Percentiles rank a stretch among this genome's conserved stretches.
Conservation (phyloP, 257 asterid genomes). For the Solanum pinnatisectum region DNA sequence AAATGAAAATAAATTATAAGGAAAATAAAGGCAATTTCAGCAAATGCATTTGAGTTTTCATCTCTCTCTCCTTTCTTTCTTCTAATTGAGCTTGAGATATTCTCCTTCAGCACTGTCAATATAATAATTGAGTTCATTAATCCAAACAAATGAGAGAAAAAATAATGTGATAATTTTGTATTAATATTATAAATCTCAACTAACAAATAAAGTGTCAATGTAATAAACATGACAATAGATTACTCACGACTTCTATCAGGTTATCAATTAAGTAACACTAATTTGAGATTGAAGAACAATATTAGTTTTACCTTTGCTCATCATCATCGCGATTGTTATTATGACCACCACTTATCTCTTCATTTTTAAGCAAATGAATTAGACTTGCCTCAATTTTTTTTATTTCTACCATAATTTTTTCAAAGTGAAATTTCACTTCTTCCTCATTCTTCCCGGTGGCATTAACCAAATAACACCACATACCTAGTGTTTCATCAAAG, state of each 20-base stretch:
- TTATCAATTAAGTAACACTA: neutral
- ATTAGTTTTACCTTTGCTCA: neutral
- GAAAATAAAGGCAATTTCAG: too few relatives aligned
- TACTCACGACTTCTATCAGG: neutral
- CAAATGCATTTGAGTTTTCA: neutral
- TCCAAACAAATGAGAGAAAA: neutral
- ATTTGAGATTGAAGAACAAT: neutral
- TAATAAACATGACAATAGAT: neutral
- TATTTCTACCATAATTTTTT: slow-evolving; percentile 28
- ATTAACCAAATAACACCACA: slow-evolving; percentile 4
- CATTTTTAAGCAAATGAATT: slow-evolving; percentile 40
- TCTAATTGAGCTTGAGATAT: neutral
- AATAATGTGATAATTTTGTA: neutral
- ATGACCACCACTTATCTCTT: neutral
- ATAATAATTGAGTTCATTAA: neutral
- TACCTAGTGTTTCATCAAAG: neutral
- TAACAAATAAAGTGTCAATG: neutral
- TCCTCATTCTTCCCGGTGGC: neutral
- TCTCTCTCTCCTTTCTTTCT: too few relatives aligned
- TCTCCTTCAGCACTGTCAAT: neutral
- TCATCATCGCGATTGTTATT: neutral
- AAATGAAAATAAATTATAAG: too few relatives aligned
- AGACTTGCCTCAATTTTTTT: slow-evolving; percentile 36
- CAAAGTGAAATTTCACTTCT: neutral
- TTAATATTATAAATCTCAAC: neutral